Conservation (phyloP, 1,139 yeast genomes). For the Saccharomyces hybrid region DNA sequence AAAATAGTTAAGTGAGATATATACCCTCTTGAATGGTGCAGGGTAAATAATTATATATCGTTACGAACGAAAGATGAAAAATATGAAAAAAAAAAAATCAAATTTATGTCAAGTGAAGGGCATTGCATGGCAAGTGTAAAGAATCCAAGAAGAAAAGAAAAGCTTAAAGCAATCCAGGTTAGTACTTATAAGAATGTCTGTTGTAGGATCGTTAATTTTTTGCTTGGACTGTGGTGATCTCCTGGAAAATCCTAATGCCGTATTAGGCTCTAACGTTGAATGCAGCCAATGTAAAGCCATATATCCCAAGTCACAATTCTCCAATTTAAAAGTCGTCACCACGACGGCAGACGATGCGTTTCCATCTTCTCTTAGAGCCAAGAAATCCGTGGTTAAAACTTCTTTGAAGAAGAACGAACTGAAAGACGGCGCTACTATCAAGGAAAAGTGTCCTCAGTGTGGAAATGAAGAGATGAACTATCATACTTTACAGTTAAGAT, state of each 20-base stretch:
- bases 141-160: background rate
- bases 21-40: background rate
- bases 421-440: constrained; percentile 91
- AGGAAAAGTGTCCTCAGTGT: constrained; percentile 96
- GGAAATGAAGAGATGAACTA: constrained; percentile 97
- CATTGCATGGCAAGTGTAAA: background rate
- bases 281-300: constrained; percentile 66
- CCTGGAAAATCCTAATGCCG: constrained; percentile 49
- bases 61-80: background rate
- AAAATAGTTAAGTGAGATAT: background rate
- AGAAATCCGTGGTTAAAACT: constrained; percentile 86
- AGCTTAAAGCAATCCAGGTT: background rate
- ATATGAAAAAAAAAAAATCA: background rate
- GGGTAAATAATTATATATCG: background rate
- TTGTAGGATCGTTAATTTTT: constrained; percentile 88
- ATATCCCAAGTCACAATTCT: constrained; percentile 51
- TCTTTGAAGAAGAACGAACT: constrained; percentile 66
- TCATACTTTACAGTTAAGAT: constrained; percentile 90
- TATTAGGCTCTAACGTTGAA: constrained; percentile 43
- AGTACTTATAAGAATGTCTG: constrained; percentile 52
- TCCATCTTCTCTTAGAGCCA: constrained; percentile 74
- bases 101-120: too few species aligned
- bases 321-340: constrained; percentile 78
- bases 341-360: constrained; percentile 81
- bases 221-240: constrained; percentile 92